Conservation (phyloP, 306 rosid species). For the Casuarina cunninghamiana region DNA sequence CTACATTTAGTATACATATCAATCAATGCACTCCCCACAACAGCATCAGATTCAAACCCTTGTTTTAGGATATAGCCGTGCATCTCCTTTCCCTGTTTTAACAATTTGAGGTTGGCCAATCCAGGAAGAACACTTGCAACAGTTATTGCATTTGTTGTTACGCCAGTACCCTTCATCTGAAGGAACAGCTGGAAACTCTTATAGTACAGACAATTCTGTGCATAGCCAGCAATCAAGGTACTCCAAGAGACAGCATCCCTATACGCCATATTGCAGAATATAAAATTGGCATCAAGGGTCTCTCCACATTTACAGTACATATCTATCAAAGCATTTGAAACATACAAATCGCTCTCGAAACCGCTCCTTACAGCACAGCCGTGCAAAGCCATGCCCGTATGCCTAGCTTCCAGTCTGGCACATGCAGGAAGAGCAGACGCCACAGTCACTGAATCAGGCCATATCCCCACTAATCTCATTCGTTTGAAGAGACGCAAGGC, state of each 20-base stretch:
- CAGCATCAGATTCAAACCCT: conserved; percentile 34
- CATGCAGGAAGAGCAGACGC: conserved; percentile 38
- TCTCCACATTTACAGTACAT: conserved; percentile 49
- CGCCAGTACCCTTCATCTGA: conserved; percentile 36
- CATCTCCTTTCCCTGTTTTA: conserved; percentile 46
- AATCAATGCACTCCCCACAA: conserved; percentile 38
- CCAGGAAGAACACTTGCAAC: conserved; percentile 40
- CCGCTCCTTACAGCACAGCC: conserved; percentile 45
- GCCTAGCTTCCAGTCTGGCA: conserved; percentile 38
- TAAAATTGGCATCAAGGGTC: conserved; percentile 28
- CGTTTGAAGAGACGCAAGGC: conserved; percentile 36
- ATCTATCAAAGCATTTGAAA: conserved; percentile 42
- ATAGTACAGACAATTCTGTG: conserved; percentile 33
- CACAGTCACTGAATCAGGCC: conserved; percentile 41
- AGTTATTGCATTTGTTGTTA: conserved; percentile 34
- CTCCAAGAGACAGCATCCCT: conserved; percentile 47
- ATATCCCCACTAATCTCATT: conserved; percentile 38
- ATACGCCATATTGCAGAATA: conserved; percentile 32
- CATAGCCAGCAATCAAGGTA: conserved; percentile 45
- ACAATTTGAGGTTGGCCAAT: conserved; percentile 43
- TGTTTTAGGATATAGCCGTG: conserved; percentile 38
- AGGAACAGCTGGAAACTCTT: conserved; percentile 30
- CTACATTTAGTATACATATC: conserved; percentile 52
- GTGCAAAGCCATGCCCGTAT: conserved; percentile 43
- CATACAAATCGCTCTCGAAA: conserved; percentile 41